phyloP scores from a whole-genome alignment of 2,329 filamentous ascomycete genomes.

The Colletotrichum chlorophyti region DNA sequence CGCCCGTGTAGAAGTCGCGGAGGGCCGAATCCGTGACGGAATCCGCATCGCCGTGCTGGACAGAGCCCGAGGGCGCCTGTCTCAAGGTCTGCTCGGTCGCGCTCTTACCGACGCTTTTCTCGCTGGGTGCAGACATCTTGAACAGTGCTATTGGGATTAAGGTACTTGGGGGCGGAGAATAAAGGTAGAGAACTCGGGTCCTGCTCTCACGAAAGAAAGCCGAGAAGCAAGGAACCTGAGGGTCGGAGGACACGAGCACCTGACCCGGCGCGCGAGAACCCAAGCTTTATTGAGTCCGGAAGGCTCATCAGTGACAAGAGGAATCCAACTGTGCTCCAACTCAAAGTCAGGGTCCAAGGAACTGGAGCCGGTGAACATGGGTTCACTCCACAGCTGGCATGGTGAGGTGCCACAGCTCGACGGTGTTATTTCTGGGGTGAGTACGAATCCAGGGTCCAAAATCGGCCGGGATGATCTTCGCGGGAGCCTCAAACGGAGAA shows the following conservation, averaged over 20 bases:
- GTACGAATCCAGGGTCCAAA: constrained; percentile 10
- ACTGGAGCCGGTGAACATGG: neutral
- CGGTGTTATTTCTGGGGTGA: constrained; percentile 6
- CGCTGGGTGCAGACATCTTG: constrained; percentile 16
- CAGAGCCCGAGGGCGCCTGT: constrained; percentile 13
- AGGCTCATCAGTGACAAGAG: neutral
- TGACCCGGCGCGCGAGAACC: neutral
- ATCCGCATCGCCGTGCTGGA: constrained; percentile 13
- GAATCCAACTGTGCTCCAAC: neutral
- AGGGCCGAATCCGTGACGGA: constrained; percentile 36
- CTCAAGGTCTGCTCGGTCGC: constrained; percentile 6
- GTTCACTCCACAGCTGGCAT: constrained; percentile 10
- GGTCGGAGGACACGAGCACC: neutral
- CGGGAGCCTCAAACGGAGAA: neutral
- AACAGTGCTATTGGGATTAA: neutral
- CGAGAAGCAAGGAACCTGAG: neutral
- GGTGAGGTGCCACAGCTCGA: constrained; percentile 2
- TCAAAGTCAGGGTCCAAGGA: neutral
- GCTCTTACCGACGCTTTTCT: constrained; percentile 18
- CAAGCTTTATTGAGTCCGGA: constrained; percentile 16
- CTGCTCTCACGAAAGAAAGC: constrained; percentile 28
- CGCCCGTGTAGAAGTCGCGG: constrained; percentile 45
- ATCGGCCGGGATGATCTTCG: neutral
- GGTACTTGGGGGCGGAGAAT: no score
- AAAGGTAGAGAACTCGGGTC: neutral